Percentiles rank a stretch among this genome's conserved stretches.
These are phyloP conservation scores for Neocallimastix lanati DNA, from an alignment of 192 early-diverging fungal species.

Conservation along the genomic window DNA sequence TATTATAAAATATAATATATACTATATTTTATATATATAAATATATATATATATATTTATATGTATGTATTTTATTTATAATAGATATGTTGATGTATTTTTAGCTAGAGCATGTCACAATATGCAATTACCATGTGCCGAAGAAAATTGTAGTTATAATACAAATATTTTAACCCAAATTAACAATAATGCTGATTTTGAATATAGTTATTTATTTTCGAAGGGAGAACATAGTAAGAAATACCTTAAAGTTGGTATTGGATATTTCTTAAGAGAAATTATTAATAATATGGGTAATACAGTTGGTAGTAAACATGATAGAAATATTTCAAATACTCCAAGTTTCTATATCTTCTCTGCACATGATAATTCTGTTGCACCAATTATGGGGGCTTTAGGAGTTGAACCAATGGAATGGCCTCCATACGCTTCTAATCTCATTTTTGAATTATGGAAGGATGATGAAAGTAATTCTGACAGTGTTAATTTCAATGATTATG, in stretches of 20 bases:
- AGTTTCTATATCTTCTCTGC: constrained; percentile 25
- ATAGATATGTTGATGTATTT: not conserved
- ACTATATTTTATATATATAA: too few relatives aligned
- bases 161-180: not conserved
- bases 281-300: constrained; percentile 6
- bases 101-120: not conserved
- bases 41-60: too few relatives aligned
- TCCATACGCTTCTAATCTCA: constrained; percentile 25
- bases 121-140: not conserved
- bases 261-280: not conserved
- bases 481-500: constrained; percentile 2
- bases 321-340: constrained; percentile 7
- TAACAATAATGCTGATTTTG: not conserved
- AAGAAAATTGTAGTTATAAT: not conserved
- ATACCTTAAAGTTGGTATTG: not conserved
- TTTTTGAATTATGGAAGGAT: constrained; percentile 30
- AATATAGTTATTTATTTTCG: not conserved
- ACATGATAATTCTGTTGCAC: constrained; percentile 23
- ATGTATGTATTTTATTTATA: too few relatives aligned
- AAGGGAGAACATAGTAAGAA: not conserved
- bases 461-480: constrained; percentile 2
- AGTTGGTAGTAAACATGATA: constrained; percentile 8
- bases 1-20: too few relatives aligned
- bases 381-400: constrained; percentile 16
- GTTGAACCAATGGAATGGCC: constrained; percentile 24